Percentiles rank a stretch among this genome's conserved stretches.
These are phyloP conservation scores for Ophiorrhiza pumila DNA, from an alignment of 257 asterid genomes.

Conservation along the genomic window DNA sequence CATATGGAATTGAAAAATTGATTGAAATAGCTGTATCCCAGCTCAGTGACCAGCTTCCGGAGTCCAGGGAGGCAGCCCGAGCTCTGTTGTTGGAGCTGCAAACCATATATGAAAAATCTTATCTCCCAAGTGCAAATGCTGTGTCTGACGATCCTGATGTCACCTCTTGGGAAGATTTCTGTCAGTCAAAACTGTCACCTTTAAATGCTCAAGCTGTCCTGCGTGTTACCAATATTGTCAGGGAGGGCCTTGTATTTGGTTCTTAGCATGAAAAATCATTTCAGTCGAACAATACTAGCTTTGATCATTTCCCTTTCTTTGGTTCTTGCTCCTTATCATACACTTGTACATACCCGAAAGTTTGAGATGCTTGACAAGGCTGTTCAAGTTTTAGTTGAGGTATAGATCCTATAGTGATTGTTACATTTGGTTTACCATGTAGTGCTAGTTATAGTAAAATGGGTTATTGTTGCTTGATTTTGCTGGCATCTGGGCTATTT, in stretches of 20 bases:
- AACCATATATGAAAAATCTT: conserved; percentile 50
- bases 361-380: conserved; percentile 42
- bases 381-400: conserved; percentile 35
- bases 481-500: neutral
- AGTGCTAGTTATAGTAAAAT: conserved; percentile 30
- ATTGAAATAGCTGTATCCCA: conserved; percentile 80
- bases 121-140: conserved; percentile 24
- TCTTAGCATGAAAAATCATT: conserved; percentile 37
- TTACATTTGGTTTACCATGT: conserved; percentile 27
- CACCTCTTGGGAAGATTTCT: conserved; percentile 76
- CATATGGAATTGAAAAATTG: conserved; percentile 75
- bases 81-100: conserved; percentile 67
- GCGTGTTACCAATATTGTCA: conserved; percentile 70
- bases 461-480: conserved; percentile 11
- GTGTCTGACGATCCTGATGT: conserved; percentile 36
- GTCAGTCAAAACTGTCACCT: conserved; percentile 85
- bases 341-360: conserved; percentile 71
- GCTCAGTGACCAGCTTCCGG: conserved; percentile 86
- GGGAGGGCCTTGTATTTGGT: conserved; percentile 55
- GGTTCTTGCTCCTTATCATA: conserved; percentile 29
- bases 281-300: conserved; percentile 27
- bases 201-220: conserved; percentile 86
- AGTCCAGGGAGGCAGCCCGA: conserved; percentile 94
- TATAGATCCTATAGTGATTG: conserved; percentile 24
- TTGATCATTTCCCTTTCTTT: conserved; percentile 24